These are phyloP conservation scores for Hypoxylon sp. DNA, from an alignment of 2,329 filamentous ascomycete species.

Conservation along the genomic window DNA sequence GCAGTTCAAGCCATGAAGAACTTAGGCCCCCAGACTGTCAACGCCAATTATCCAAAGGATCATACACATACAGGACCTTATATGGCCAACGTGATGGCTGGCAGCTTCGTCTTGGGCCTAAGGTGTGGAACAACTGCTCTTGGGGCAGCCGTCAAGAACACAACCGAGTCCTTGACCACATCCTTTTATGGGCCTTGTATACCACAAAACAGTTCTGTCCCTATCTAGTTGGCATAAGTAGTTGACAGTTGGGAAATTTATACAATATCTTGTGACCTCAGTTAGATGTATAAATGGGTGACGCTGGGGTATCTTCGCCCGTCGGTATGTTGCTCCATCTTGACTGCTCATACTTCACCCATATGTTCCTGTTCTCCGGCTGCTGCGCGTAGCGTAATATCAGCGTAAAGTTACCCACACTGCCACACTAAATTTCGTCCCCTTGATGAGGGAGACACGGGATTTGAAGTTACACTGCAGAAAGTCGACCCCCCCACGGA, in stretches of 20 bases:
- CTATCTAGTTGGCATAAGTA: conserved; percentile 38
- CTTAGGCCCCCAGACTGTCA: conserved; percentile 64
- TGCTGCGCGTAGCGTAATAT: conserved; percentile 45
- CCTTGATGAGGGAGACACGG: conserved; percentile 54
- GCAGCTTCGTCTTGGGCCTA: conserved; percentile 70
- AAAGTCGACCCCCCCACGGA: conserved; percentile 41
- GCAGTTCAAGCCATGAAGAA: conserved; percentile 67
- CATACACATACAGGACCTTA: conserved; percentile 73
- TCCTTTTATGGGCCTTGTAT: conserved; percentile 53
- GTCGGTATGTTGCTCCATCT: conserved; percentile 44
- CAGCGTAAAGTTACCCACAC: conserved; percentile 47
- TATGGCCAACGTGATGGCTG: conserved; percentile 69
- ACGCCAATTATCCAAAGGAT: conserved; percentile 70
- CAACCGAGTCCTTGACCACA: conserved; percentile 53
- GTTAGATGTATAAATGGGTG: background rate
- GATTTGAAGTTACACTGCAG: conserved; percentile 58
- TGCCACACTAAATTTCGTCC: conserved; percentile 46
- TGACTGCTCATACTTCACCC: conserved; percentile 38
- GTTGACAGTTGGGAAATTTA: background rate
- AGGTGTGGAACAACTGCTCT: conserved; percentile 64
- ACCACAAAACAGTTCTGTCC: conserved; percentile 49
- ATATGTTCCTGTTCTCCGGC: conserved; percentile 16
- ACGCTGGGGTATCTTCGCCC: conserved; percentile 28
- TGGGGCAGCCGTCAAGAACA: conserved; percentile 52
- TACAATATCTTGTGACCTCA: background rate